A percentile compares a stretch with the other conserved stretches of the same genome.
These are phyloP conservation scores for Mycena leptocephala DNA, from an alignment of 768 basidiomycete species.

Conservation along the genomic window DNA sequence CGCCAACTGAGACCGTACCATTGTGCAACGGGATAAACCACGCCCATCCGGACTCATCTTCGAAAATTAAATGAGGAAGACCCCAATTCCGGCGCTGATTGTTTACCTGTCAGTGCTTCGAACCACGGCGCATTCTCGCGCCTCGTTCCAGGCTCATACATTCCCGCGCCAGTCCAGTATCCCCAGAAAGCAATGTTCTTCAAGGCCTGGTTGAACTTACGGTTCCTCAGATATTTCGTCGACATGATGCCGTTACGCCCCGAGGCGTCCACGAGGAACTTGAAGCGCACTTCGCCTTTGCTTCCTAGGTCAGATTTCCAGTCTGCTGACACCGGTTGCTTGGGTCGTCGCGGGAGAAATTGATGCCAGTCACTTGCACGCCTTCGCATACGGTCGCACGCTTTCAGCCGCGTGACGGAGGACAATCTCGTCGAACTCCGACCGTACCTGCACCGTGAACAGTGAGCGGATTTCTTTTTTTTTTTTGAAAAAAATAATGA, in stretches of 20 bases:
- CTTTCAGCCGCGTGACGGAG: constrained; percentile 67
- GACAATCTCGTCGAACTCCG: constrained; percentile 73
- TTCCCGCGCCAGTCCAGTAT: constrained; percentile 70
- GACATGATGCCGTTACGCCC: constrained; percentile 75
- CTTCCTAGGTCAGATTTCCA: constrained; percentile 55
- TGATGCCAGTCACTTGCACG: constrained; percentile 60
- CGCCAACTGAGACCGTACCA: constrained; percentile 64
- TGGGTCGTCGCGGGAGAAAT: constrained; percentile 42
- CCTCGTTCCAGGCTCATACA: constrained; percentile 57
- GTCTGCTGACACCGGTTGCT: constrained; percentile 53
- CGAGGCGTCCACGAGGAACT: constrained; percentile 77
- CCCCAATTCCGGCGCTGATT: too few species aligned
- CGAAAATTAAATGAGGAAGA: neutral
- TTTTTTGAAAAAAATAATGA: neutral
- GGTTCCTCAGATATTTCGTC: constrained; percentile 70
- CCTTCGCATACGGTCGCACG: constrained; percentile 66
- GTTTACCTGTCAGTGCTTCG: constrained; percentile 70
- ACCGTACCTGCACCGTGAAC: constrained; percentile 58
- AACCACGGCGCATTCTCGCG: constrained; percentile 67
- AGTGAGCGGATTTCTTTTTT: neutral
- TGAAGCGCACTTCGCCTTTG: constrained; percentile 64
- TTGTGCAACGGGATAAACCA: constrained; percentile 73
- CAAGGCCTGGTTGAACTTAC: constrained; percentile 67
- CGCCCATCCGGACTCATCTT: constrained; percentile 70
- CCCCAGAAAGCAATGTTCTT: constrained; percentile 80